Evolutionary conservation across 2,329 filamentous ascomycete genomes (phyloP), one percentile per base, ranked within the genome.

Genomic region (Purpureocillium lavendulum): DNA sequence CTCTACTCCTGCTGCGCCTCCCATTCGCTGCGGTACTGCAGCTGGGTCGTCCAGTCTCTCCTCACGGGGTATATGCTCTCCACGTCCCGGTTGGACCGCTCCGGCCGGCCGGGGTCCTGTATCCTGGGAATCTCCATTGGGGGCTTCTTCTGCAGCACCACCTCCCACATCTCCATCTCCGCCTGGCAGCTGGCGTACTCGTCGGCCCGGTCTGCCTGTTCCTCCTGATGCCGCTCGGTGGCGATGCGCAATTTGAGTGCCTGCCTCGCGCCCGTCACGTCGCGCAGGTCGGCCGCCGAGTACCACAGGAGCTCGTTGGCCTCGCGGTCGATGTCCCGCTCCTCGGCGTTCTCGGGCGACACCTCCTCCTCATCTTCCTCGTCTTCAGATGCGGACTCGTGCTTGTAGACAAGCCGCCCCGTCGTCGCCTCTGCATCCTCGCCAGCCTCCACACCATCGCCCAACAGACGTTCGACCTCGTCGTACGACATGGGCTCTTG

Each of bases 131-230:
- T 32, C 18, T 56, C 56, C 41, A 52, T 51, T 1, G 61, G 64
- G 3, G 66, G 64, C 26, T 56, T 51, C 49, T 54, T 57, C 31
- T 62, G 61, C 15, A 74, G 43, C 13, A 72, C 41, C 13, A 72
- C 41, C 9, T 53, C 49, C 71, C 71, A 74, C 57, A 75, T 55
- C 34, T 59, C 52, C 18, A 48, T 44, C 47, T 75, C 71, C 26
- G 67, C 69, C 17, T 55, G 48, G 33, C 58, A 57, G 39, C 61
- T 66, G 2, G 56, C 59, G 30, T 56, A 55, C 13, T 56, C 54
- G 44, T 75, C 71, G 12, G 57, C 43, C 4, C 54, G 49, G 18
- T 71, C 66, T 0, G 71, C 69, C 30, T 66, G 58, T 11, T 50
- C 55, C 44, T 74, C 70, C 33, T 69, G 64, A 10, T 53, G 50